Percentiles rank a stretch among this genome's conserved stretches.
These are phyloP conservation scores for Taiozyma sp. DNA, from an alignment of 1,139 yeast species.

Conservation along the genomic window DNA sequence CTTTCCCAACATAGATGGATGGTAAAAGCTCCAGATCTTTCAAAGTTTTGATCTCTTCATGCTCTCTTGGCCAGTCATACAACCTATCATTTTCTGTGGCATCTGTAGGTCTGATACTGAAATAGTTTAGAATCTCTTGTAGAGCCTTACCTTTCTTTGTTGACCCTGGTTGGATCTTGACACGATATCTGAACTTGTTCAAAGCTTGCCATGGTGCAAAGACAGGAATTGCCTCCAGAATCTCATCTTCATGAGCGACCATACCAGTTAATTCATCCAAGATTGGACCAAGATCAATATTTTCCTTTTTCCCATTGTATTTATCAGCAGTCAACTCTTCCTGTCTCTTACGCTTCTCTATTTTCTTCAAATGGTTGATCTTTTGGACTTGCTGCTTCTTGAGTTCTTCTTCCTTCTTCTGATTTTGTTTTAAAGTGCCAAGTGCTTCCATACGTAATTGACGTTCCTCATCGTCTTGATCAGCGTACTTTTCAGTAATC, in stretches of 20 bases:
- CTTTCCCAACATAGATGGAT: conserved; percentile 47
- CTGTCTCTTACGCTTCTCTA: conserved; percentile 40
- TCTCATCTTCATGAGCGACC: conserved; percentile 34
- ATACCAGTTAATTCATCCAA: conserved; percentile 35
- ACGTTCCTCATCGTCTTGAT: conserved; percentile 90
- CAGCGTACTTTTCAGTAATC: conserved; percentile 77
- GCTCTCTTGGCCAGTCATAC: conserved; percentile 69
- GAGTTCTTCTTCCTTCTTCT: conserved; percentile 31
- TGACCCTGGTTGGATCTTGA: conserved; percentile 82
- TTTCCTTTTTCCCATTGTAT: conserved; percentile 33
- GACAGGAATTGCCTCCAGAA: conserved; percentile 66
- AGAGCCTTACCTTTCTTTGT: conserved; percentile 88
- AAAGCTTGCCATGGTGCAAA: conserved; percentile 93
- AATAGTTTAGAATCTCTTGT: conserved; percentile 58
- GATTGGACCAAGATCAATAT: conserved; percentile 27
- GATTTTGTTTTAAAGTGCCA: conserved; percentile 64
- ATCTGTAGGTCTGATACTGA: conserved; percentile 55
- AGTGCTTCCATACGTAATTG: conserved; percentile 67
- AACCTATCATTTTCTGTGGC: conserved; percentile 43
- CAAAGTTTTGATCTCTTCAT: conserved; percentile 49
- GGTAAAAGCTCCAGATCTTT: conserved; percentile 54
- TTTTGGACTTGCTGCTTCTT: conserved; percentile 33
- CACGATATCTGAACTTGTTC: conserved; percentile 71
- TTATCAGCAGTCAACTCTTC: conserved; percentile 48
- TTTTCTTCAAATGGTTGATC: conserved; percentile 26